These are phyloP conservation scores for Plasmodium cynomolgi DNA, from an alignment of 169 alveolate species.

Conservation along the genomic window DNA sequence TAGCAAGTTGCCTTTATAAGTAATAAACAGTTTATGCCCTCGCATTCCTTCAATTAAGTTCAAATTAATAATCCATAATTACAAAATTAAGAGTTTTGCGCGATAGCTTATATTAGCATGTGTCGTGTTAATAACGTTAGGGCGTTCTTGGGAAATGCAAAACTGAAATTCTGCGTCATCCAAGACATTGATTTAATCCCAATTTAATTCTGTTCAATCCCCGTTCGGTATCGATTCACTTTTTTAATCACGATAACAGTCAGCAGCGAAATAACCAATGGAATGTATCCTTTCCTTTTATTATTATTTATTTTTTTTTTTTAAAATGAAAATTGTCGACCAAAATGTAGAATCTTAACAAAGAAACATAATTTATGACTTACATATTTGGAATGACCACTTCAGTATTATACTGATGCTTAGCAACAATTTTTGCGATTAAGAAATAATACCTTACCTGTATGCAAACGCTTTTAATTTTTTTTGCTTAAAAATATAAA, in stretches of 20 bases:
- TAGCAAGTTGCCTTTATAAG: background rate
- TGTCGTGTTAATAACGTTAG: background rate
- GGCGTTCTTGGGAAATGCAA: background rate
- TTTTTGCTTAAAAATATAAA: background rate
- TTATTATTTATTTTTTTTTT: too few relatives aligned
- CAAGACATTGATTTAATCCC: background rate
- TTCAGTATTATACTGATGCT: background rate
- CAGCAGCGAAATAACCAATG: background rate
- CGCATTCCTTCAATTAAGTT: background rate
- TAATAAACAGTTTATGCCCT: background rate
- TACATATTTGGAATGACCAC: background rate
- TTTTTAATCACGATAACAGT: background rate
- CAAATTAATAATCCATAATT: background rate
- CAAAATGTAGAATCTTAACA: background rate
- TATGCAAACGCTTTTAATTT: background rate
- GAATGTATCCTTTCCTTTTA: background rate
- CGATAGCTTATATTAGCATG: background rate
- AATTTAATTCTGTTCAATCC: background rate
- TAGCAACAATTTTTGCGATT: background rate
- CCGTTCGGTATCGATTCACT: background rate
- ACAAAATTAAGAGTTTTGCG: background rate
- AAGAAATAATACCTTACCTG: background rate
- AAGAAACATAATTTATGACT: background rate
- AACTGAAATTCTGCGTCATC: background rate
- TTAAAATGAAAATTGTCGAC: background rate